phyloP scores from a whole-genome alignment of 495 filamentous ascomycete species.

The Chaetomium cochliodes region DNA sequence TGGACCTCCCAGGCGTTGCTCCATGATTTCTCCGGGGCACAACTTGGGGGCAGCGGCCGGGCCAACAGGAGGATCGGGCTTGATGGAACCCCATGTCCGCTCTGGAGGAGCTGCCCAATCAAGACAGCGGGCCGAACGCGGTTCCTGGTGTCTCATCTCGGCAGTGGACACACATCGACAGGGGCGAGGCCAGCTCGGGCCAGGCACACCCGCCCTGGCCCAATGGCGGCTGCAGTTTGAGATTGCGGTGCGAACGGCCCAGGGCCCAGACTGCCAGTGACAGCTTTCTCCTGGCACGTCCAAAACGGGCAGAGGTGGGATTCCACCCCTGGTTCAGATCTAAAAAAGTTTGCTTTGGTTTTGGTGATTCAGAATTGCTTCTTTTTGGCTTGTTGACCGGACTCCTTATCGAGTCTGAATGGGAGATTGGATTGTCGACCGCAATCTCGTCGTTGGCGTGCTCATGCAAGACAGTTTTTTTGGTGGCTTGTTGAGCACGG shows the following conservation, averaged over 20 bases:
- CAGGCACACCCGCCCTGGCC: constrained; percentile 11
- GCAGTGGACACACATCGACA: constrained; percentile 21
- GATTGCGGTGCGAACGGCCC: constrained; percentile 8
- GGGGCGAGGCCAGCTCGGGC: constrained; percentile 10
- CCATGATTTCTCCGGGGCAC: constrained; percentile 19
- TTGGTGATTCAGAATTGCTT: constrained; percentile 6
- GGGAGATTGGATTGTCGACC: constrained; percentile 1
- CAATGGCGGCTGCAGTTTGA: constrained; percentile 20
- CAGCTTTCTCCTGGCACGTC: neutral
- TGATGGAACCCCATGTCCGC: neutral
- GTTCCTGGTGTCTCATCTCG: constrained; percentile 29
- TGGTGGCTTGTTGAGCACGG: constrained; percentile 4
- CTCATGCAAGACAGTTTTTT: neutral
- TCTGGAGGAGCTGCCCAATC: constrained; percentile 23
- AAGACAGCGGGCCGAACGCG: neutral
- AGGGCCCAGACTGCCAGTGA: neutral
- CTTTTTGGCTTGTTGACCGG: neutral
- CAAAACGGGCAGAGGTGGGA: neutral
- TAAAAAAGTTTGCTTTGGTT: neutral
- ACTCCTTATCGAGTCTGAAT: neutral
- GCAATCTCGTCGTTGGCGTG: constrained; percentile 1
- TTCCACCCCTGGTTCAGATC: neutral
- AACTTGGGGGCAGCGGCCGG: neutral
- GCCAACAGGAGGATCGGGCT: constrained; percentile 11
- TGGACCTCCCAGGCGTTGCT: neutral